Base-by-base conservation (phyloP, 768 basidiomycete genomes). In the Lepiota subincarnata region DNA sequence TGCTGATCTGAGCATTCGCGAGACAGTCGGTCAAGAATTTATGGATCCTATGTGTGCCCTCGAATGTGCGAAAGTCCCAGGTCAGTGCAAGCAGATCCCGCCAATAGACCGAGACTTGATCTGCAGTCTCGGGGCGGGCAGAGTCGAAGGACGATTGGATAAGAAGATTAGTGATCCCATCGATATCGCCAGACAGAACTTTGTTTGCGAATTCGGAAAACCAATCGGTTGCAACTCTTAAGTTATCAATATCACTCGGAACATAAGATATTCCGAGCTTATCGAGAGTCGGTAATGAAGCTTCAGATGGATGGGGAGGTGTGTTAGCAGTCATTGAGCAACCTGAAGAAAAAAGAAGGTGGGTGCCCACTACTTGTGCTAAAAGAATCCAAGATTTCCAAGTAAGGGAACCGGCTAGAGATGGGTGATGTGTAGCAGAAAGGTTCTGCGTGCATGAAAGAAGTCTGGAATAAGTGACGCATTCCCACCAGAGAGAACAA, bases 81-180 rank as follows among this genome's bases (percentile, higher is more conserved):
- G 83, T 83, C 40, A 82, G 64, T 1, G 77, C 67, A 11, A 80
- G 60, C 18, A 76, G 67, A 60, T 84, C 83, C 16, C 78, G 70
- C 82, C 81, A 83, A 47, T 70, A 66, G 8, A 70, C 71, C 5
- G 60, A 57, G 10, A 50, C 46, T 18, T 47, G 53, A 47, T 54
- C 38, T 20, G 28, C 37, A 16, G 53, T 54, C 35, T 63, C 62
- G 1, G 60, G 58, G 14, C 59, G 57, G 35, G 63, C 58, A 16
- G 65, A 63, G 18, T 57, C 47, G 51, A 64, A 68, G n/a, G 63
- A 50, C 43, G 73, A 73, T 4, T 64, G 59, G 55, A 70, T 56
- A n/a, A 59, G 20, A 40, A 66, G 40, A n/a, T 55, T 39, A n/a
- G 70, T 55, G 43, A 80, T 62, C 16, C 67, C 67, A 22, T 54